phyloP scores from a whole-genome alignment of 371 early-diverging fungal species.

The Amoeboaphelidium occidentale region DNA sequence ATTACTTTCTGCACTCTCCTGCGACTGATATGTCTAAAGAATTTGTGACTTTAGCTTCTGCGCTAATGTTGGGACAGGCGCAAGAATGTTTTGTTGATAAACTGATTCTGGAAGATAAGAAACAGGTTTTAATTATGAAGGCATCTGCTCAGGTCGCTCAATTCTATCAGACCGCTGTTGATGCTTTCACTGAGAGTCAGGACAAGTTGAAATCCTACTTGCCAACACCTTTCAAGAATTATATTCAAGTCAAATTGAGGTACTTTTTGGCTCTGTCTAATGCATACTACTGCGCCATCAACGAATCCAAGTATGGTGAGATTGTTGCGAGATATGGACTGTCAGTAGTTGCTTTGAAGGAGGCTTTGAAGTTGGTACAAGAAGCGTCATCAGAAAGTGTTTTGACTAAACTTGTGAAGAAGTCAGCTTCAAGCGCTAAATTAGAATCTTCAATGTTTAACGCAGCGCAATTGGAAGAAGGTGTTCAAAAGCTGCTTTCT shows the following conservation, averaged over 20 bases:
- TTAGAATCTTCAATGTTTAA: neutral
- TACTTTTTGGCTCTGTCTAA: neutral
- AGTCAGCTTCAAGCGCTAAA: neutral
- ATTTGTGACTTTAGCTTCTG: constrained; percentile 48
- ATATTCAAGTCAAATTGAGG: neutral
- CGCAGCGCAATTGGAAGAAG: neutral
- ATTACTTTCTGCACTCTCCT: constrained; percentile 87
- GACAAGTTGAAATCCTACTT: neutral
- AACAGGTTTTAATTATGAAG: constrained; percentile 52
- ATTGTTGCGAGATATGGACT: neutral
- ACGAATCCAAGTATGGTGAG: neutral
- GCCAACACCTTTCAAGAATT: neutral
- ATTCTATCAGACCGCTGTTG: neutral
- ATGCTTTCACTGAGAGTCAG: neutral
- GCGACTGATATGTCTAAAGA: constrained; percentile 69
- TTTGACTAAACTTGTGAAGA: neutral
- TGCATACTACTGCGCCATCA: neutral
- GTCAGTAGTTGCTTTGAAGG: neutral
- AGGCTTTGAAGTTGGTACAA: neutral
- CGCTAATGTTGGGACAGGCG: constrained; percentile 76
- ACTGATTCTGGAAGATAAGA: constrained; percentile 56
- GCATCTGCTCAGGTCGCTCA: constrained; percentile 63
- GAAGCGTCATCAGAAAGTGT: neutral
- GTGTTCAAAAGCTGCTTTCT: neutral
- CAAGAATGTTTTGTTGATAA: constrained; percentile 81